Evolutionary conservation across 495 filamentous ascomycete species (phyloP), one percentile per base, ranked within the genome.

Genomic region (Barbatosphaeria neglecta): DNA sequence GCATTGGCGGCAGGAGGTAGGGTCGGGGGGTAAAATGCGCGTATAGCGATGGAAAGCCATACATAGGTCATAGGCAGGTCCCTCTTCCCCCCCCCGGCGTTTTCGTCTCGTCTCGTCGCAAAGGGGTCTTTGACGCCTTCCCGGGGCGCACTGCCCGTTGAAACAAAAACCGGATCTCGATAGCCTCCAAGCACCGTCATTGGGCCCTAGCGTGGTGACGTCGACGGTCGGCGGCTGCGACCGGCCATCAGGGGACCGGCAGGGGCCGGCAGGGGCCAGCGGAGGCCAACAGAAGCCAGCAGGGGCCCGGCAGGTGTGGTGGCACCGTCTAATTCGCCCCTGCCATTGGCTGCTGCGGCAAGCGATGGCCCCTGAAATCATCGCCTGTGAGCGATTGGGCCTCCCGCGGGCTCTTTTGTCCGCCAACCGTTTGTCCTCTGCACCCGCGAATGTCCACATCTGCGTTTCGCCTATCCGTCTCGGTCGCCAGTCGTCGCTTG

Each of bases 131-230:
- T 11, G 42, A 13, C 19, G 16, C 25, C 23, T 33, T 17, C 7
- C 31, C 15, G 8, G 3, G 11, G 42, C 16, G 24, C 24, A 25
- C 20, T n/a, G n/a, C n/a, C n/a, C n/a, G n/a, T 31, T 44, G 43
- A 44, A 44, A 44, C 43, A 33, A 35, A 44, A 44, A 44, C 43
- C 43, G 43, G 43, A 44, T 44, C 22, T 41, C 1, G 24, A 25
- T 43, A 1, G 16, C 27, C 17, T 31, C 33, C 23, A 24, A 19
- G 25, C 22, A 4, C 42, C n/a, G 15, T n/a, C 13, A 35, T 35
- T 35, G 31, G 9, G 1, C 13, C 13, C 31, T 35, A 11, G 7
- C 43, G 31, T 18, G 24, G 43, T 44, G 43, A 44, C 43, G 43
- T 44, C 43, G 27, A 31, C 43, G 43, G 43, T n/a, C 31, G 31